phyloP scores from a whole-genome alignment of 2,329 filamentous ascomycete species.

The Dryadomyces quercus-mongolicae region DNA sequence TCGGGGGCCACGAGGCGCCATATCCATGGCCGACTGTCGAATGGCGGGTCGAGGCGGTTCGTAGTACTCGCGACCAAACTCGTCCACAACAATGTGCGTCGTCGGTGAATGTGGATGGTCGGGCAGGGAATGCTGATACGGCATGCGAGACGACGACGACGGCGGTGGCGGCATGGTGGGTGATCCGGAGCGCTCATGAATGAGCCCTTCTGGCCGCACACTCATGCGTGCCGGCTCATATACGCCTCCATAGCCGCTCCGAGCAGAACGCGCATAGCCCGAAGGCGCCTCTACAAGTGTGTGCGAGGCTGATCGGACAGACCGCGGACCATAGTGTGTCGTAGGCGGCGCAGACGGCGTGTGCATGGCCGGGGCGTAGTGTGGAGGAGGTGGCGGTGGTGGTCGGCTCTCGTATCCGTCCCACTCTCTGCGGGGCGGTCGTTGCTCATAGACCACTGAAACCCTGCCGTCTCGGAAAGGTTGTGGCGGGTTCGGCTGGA shows the following conservation, averaged over 20 bases:
- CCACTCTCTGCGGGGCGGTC: slow-evolving; percentile 8
- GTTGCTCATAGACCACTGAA: slow-evolving; percentile 22
- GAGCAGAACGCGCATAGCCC: background rate
- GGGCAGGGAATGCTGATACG: slow-evolving; percentile 20
- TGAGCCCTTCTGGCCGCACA: slow-evolving; percentile 33
- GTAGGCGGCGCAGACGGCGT: background rate
- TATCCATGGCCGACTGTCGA: slow-evolving; percentile 11
- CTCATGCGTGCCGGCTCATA: slow-evolving; percentile 31
- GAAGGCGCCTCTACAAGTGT: slow-evolving; percentile 20
- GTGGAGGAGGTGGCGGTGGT: slow-evolving; percentile 18
- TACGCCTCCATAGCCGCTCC: slow-evolving; percentile 25
- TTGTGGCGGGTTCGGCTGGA: background rate
- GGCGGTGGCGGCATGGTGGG: slow-evolving; percentile 35
- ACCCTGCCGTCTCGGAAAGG: slow-evolving; percentile 16
- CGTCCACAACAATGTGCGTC: slow-evolving; percentile 66
- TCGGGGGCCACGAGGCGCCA: background rate
- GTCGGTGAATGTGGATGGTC: slow-evolving; percentile 15
- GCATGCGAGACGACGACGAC: slow-evolving; percentile 37
- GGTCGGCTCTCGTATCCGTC: slow-evolving; percentile 19
- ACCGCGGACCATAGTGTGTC: slow-evolving; percentile 13
- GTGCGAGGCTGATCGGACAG: slow-evolving; percentile 29
- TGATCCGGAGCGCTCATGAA: slow-evolving; percentile 34
- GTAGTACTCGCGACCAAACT: slow-evolving; percentile 68
- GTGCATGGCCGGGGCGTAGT: slow-evolving; percentile 18
- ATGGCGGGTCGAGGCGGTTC: slow-evolving; percentile 45